Evolutionary conservation across 2,329 filamentous ascomycete species (phyloP).

Genomic region (Onygena corvina): DNA sequence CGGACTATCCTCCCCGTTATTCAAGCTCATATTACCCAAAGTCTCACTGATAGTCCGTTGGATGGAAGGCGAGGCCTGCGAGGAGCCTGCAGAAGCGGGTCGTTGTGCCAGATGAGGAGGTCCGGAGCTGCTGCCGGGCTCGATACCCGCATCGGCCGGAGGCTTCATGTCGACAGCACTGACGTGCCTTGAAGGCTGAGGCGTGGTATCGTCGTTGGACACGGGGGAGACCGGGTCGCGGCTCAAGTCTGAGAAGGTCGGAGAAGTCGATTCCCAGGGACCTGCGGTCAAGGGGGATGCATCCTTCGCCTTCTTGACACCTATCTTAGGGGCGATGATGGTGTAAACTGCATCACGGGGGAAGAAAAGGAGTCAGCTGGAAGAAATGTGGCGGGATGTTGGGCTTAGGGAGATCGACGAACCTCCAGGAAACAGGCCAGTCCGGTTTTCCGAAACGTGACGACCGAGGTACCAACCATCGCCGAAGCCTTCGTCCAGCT

Average conservation of each 20-base stretch:
- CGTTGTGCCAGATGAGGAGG: constrained; percentile 12
- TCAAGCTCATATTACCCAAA: constrained; percentile 42
- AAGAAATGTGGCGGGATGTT: constrained; percentile 16
- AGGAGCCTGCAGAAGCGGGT: constrained; percentile 1
- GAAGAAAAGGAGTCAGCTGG: constrained; percentile 16
- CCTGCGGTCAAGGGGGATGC: constrained; percentile 8
- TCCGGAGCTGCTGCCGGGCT: neutral
- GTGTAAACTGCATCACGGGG: constrained; percentile 20
- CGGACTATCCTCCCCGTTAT: constrained; percentile 50
- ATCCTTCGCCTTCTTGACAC: constrained; percentile 11
- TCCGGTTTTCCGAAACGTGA: constrained; percentile 31
- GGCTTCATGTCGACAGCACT: constrained; percentile 24
- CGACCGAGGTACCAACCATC: constrained; percentile 54
- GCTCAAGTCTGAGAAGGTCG: neutral
- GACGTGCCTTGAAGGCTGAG: constrained; percentile 31
- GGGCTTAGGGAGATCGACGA: constrained; percentile 14
- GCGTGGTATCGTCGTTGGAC: constrained; percentile 28
- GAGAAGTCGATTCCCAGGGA: neutral
- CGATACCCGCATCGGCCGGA: constrained; percentile 14
- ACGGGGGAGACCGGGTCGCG: constrained; percentile 19
- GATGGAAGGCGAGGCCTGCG: constrained; percentile 22
- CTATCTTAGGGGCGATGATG: constrained; percentile 17
- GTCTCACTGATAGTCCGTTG: constrained; percentile 36
- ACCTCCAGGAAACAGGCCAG: constrained; percentile 40
- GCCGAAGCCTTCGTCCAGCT: constrained; percentile 55